These are phyloP conservation scores for Bipolaris sorokiniana DNA, from an alignment of 2,329 filamentous ascomycete genomes.

Conservation along the genomic window DNA sequence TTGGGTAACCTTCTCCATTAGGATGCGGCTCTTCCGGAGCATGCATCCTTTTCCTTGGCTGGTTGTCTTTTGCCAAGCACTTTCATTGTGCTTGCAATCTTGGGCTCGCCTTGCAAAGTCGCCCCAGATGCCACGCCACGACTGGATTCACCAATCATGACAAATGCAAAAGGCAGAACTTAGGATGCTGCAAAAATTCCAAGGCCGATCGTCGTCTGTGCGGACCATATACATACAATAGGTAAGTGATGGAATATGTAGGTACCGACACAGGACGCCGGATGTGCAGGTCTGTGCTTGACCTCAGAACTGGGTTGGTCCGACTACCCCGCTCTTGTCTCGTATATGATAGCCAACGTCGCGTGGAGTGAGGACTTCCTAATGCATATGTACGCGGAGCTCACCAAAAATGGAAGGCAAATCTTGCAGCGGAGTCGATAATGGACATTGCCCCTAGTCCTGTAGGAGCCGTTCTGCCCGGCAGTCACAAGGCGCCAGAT, in stretches of 20 bases:
- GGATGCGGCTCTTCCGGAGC: not conserved
- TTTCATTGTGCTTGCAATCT: not conserved
- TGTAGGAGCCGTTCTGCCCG: constrained; percentile 1
- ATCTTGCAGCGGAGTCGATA: not conserved
- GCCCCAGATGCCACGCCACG: not conserved
- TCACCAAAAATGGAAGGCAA: constrained; percentile 4
- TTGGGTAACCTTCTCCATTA: not conserved
- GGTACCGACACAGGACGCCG: not conserved
- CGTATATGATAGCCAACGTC: constrained; percentile 8
- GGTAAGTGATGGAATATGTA: not conserved
- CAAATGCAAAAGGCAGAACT: not conserved
- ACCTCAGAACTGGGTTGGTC: constrained; percentile 16
- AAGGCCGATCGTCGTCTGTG: not conserved
- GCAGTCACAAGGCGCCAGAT: not conserved
- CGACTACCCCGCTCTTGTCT: constrained; percentile 10
- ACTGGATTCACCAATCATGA: not conserved
- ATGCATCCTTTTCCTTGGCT: not conserved
- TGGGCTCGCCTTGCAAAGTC: not conserved
- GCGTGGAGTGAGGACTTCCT: constrained; percentile 8
- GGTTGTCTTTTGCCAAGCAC: not conserved
- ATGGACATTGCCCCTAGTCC: not conserved
- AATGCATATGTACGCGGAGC: constrained; percentile 4
- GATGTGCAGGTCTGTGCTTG: constrained; percentile 17
- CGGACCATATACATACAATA: not conserved
- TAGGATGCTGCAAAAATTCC: not conserved